Base-by-base conservation (phyloP, 2,329 filamentous ascomycete genomes). In the Allantophomopsis lycopodina region DNA sequence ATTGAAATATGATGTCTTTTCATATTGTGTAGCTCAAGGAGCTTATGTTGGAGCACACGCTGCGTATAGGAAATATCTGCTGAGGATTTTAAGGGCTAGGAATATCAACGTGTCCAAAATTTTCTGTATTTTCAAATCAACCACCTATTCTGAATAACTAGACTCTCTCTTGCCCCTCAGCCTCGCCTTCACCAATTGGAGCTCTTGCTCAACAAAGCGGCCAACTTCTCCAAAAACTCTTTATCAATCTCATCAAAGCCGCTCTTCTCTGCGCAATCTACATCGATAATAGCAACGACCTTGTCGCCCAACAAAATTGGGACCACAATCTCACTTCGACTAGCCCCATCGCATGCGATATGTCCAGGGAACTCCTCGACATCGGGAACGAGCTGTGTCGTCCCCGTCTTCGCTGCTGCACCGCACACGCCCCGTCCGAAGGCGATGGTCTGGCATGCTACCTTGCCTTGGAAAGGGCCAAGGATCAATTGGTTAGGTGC, bases 271-370 rank as follows among this genome's bases (percentile, higher is more conserved):
- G 77, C 73, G 53, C 84, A 89, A 57, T 91, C 84, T 17, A 89
- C 66, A 52, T 91, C 84, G 43, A 91, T 84, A 46, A 89, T 83
- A 2, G 76, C 83, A 16, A 83, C 76, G 5, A 81, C 61, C 62
- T 71, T 63, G 17, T 46, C 52, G 7, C 48, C 52, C 42, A 38
- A 50, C 46, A 45, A 47, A 44, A 89, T 71, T 2, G 84, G 84
- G 37, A 89, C 83, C 14, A 91, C 84, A 55, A 91, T 79, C 64
- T 91, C 84, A 55, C 83, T 88, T 61, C 66, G 73, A 51, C 75
- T 84, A 42, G 75, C 79, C 4, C 73, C 72, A 57, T 91, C 84
- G 55, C 84, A 89, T 8, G 84, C 83, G 53, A 91, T 88, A 55
- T 89, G 84, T 2, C 82, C 83, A 0, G 81, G 79, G 52, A 89